These are phyloP conservation scores for Mrakia hoshinonis DNA, from an alignment of 768 basidiomycete species.

Conservation along the genomic window DNA sequence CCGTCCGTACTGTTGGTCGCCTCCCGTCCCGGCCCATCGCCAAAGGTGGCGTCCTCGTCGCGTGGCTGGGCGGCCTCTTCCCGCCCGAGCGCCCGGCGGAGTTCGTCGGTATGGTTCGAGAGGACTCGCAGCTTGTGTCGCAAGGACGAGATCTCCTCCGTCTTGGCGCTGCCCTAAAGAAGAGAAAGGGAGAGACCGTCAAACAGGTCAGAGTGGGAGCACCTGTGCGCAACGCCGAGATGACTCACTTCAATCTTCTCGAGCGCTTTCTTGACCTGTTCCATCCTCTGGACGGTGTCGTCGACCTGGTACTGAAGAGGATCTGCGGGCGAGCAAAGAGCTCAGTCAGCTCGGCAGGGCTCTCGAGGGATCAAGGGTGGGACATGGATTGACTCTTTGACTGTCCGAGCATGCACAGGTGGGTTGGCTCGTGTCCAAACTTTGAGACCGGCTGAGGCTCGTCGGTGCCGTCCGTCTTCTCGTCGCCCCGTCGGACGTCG, in stretches of 20 bases:
- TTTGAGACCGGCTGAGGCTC: slow-evolving; percentile 44
- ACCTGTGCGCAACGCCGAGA: neutral
- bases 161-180: neutral
- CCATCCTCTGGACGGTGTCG: slow-evolving; percentile 52
- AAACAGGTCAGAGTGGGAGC: neutral
- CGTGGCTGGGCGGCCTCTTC: neutral
- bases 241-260: neutral
- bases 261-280: slow-evolving; percentile 43
- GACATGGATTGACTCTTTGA: slow-evolving; percentile 7
- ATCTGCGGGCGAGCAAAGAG: slow-evolving; percentile 42
- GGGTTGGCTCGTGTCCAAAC: slow-evolving; percentile 77
- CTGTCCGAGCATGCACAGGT: slow-evolving; percentile 42
- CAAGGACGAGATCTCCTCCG: neutral
- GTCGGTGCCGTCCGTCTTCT: neutral
- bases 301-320: slow-evolving; percentile 58
- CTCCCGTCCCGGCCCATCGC: slow-evolving; percentile 2
- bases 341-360: neutral
- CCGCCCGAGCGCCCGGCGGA: slow-evolving; percentile 38
- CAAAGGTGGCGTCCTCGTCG: neutral
- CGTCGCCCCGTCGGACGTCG: slow-evolving; percentile 13
- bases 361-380: no score
- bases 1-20: neutral
- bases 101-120: slow-evolving; percentile 53
- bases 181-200: neutral
- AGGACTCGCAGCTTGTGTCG: slow-evolving; percentile 46